Percentiles rank a stretch among this genome's conserved stretches.
These are phyloP conservation scores for Draba incana DNA, from an alignment of 345 rosid species.

Conservation along the genomic window DNA sequence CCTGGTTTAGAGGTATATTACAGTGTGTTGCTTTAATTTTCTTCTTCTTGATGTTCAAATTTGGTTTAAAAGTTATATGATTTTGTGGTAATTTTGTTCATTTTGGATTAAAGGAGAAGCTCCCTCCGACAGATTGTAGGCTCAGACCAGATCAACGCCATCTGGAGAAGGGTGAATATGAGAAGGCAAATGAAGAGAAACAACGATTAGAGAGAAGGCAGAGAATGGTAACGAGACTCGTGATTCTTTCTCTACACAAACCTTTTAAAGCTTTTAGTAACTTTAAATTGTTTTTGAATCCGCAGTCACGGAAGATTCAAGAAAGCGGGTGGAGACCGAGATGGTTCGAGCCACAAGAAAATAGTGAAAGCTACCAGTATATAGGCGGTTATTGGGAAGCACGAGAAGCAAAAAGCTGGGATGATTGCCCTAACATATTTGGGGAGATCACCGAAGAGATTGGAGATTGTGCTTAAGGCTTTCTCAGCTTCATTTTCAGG, in stretches of 20 bases:
- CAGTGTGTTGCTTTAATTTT: neutral
- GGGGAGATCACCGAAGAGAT: conserved; percentile 66
- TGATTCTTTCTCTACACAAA: neutral
- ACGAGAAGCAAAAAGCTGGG: conserved; percentile 56
- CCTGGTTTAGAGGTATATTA: conserved; percentile 81
- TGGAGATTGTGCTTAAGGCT: conserved; percentile 39
- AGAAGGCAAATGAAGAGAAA: conserved; percentile 89
- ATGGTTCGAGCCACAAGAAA: conserved; percentile 74
- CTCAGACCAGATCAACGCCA: conserved; percentile 97
- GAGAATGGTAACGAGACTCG: conserved; percentile 68
- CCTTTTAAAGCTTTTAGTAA: neutral
- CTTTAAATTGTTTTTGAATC: neutral
- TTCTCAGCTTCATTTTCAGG: too few species aligned
- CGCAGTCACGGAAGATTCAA: conserved; percentile 84
- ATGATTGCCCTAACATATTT: conserved; percentile 76
- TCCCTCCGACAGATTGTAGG: conserved; percentile 96
- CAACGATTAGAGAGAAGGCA: conserved; percentile 91
- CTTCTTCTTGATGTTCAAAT: too few species aligned
- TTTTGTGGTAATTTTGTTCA: neutral
- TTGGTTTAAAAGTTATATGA: conserved; percentile 1
- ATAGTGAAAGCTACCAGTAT: conserved; percentile 63
- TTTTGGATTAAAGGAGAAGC: conserved; percentile 71
- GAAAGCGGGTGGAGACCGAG: conserved; percentile 91
- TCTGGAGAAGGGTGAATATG: conserved; percentile 97
- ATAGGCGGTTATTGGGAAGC: conserved; percentile 51